Percentiles rank a stretch among this genome's conserved stretches.
Evolutionary conservation across 2,329 filamentous ascomycete genomes (phyloP).

Genomic region (Nothophoma quercina): DNA sequence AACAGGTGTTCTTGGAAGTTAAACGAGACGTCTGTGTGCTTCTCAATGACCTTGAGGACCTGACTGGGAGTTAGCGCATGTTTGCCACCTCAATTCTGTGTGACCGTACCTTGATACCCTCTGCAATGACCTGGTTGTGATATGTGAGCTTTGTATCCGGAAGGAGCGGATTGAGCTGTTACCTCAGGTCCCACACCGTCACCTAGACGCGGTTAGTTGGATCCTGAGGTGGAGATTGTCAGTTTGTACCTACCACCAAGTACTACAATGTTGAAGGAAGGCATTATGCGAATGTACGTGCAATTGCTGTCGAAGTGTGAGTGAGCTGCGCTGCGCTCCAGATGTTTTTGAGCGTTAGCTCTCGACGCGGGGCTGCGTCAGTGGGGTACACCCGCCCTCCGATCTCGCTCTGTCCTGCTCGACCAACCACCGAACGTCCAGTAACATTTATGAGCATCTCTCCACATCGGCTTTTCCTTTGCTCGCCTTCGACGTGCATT

Average conservation of each 20-base stretch:
- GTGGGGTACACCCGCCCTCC: conserved; percentile 12
- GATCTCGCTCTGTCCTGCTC: background rate
- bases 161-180: conserved; percentile 20
- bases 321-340: background rate
- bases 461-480: background rate
- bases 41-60: conserved; percentile 82
- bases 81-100: background rate
- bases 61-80: conserved; percentile 45
- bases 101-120: conserved; percentile 78
- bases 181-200: conserved; percentile 54
- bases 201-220: conserved; percentile 38
- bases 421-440: background rate
- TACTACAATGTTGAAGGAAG: conserved; percentile 53
- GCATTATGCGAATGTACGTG: conserved; percentile 36
- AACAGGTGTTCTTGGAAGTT: conserved; percentile 90
- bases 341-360: conserved; percentile 16
- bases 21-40: conserved; percentile 78
- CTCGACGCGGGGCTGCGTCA: conserved; percentile 10
- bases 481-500: no score
- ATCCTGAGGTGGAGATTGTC: background rate
- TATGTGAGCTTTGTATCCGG: conserved; percentile 26
- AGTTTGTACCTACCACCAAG: conserved; percentile 45
- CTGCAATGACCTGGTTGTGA: conserved; percentile 72
- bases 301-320: conserved; percentile 1
- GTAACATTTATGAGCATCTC: background rate